Percentiles rank a stretch among this genome's conserved stretches.
phyloP scores from a whole-genome alignment of 306 rosid genomes.

The Inga oerstediana region DNA sequence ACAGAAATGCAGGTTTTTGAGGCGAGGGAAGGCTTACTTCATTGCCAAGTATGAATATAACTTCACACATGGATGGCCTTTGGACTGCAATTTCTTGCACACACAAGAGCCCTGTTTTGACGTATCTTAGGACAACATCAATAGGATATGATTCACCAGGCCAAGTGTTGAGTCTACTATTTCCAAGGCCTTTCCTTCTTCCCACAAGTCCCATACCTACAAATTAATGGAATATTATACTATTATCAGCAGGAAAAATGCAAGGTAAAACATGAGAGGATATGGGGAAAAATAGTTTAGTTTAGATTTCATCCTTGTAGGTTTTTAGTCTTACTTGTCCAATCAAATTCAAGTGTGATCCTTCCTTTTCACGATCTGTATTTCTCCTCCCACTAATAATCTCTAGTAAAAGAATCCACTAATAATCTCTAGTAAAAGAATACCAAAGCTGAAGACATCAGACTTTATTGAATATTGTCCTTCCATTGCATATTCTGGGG shows the following conservation, averaged over 20 bases:
- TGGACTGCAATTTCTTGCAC: neutral
- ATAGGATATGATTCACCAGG: neutral
- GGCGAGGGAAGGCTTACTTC: conserved; percentile 42
- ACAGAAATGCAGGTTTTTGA: conserved; percentile 43
- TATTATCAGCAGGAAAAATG: neutral
- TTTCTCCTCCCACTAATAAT: conserved; percentile 15
- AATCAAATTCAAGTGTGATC: neutral
- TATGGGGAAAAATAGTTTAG: neutral
- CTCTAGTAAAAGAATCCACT: conserved; percentile 21
- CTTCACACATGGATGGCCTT: neutral
- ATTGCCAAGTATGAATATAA: neutral
- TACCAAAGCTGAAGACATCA: conserved; percentile 34
- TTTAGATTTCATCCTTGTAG: neutral
- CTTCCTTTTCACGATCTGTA: neutral
- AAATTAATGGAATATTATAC: neutral
- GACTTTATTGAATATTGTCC: conserved; percentile 34
- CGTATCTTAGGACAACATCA: neutral
- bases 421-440: conserved; percentile 19
- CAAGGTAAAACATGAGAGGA: neutral
- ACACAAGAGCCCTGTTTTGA: neutral
- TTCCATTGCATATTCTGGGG: neutral
- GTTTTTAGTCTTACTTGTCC: neutral
- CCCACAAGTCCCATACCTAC: conserved; percentile 62
- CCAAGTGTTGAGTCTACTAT: neutral
- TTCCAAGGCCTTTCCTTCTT: conserved; percentile 31